phyloP scores from a whole-genome alignment of 345 rosid genomes.

The Adansonia digitata region DNA sequence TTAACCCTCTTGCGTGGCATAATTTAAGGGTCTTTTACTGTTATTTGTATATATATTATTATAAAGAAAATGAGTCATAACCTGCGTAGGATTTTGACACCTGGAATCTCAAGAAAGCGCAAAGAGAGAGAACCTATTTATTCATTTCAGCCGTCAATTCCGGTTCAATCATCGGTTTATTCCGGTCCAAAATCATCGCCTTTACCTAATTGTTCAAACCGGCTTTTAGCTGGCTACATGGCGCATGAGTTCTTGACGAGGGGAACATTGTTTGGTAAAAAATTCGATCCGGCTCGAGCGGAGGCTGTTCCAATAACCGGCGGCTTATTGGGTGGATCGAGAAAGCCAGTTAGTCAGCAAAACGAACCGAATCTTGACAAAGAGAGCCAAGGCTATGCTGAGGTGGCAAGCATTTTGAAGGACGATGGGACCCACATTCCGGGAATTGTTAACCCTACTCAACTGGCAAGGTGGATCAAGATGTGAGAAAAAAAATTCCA shows the following conservation, averaged over 20 bases:
- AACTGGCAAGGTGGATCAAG: slow-evolving; percentile 67
- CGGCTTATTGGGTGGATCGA: slow-evolving; percentile 16
- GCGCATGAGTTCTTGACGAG: slow-evolving; percentile 58
- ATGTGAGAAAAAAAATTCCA: slow-evolving; percentile 27
- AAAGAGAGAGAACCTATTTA: slow-evolving; percentile 37
- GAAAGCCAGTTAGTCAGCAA: slow-evolving; percentile 4
- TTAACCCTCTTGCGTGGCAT: slow-evolving; percentile 21
- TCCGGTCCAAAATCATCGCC: slow-evolving; percentile 7
- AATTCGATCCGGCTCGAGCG: slow-evolving; percentile 32
- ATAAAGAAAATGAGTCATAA: slow-evolving; percentile 34
- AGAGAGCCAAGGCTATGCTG: slow-evolving; percentile 39
- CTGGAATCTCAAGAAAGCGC: slow-evolving; percentile 49
- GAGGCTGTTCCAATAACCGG: slow-evolving; percentile 23
- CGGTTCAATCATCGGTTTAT: slow-evolving; percentile 16
- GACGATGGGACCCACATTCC: slow-evolving; percentile 57
- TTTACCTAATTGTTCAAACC: slow-evolving; percentile 25
- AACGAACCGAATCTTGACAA: slow-evolving; percentile 23
- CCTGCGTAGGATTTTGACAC: slow-evolving; percentile 28
- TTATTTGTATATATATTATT: too few species aligned
- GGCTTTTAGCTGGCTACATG: slow-evolving; percentile 64
- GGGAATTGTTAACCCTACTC: slow-evolving; percentile 67
- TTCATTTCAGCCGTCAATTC: slow-evolving; percentile 13
- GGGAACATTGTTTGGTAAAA: slow-evolving; percentile 57
- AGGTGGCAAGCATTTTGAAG: slow-evolving; percentile 63
- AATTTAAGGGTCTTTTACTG: neutral